Evolutionary conservation across 345 rosid species (phyloP), one percentile per base, ranked within the genome.

Genomic region (Rubroshorea leprosula): DNA sequence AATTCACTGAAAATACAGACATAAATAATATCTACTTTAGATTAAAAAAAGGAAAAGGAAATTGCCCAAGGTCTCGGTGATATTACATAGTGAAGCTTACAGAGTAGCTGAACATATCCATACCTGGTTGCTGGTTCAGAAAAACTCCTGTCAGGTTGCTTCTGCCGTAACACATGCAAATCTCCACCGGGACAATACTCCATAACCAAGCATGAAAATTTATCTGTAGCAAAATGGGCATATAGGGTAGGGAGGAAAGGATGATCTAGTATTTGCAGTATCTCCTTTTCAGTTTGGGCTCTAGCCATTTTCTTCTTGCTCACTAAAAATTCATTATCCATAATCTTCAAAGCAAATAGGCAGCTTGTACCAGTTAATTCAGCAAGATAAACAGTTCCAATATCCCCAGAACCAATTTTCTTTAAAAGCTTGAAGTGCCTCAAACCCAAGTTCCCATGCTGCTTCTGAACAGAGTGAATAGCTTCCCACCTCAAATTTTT

Each of bases 171-270:
- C 49, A 86, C 81, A 59, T 86, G 95, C 65, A 86, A 71, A 81
- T 86, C 95, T 71, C 90, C 95, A 61, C 88, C 90, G 0, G 95
- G 84, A 71, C 95, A 86, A 70, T 78, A 80, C 75, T 86, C 95
- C 87, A 83, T 83, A 51, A 83, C 86, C 76, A 83, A 75, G 74
- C 90, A 81, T 0, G 90, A 83, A 58, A 72, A 74, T 58, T 79
- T 82, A 15, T 86, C 95, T 1, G 87, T 81, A 0, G 75, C 54
- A 55, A 86, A 79, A 70, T 80, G 80, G 16, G 83, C 78, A 75
- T 81, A 86, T 14, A 86, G 67, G 2, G 95, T 86, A 7, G 95
- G 90, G 52, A 86, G 86, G 72, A 86, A 86, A 35, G 95, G 95
- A 68, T 86, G 95, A 75, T 86, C 95, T 57, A 86, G 74, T 83